Evolutionary conservation across 306 rosid species (phyloP).

Genomic region (Hippophae tibetana): DNA sequence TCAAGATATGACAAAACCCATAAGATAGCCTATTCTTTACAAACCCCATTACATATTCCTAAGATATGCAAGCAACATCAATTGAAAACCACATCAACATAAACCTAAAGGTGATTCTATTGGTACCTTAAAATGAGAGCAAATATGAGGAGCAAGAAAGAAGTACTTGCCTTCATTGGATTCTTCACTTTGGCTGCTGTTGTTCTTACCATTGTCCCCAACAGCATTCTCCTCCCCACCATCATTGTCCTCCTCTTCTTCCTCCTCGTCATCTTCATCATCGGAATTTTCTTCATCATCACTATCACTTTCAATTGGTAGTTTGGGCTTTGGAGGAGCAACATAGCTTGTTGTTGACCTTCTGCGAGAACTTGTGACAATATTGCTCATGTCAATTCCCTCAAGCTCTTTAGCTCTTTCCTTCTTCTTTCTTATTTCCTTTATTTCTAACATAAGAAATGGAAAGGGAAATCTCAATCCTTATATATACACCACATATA

Average conservation of each 20-base stretch:
- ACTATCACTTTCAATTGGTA: constrained; percentile 47
- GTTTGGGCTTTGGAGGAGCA: constrained; percentile 66
- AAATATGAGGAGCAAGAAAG: neutral
- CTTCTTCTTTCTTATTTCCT: constrained; percentile 72
- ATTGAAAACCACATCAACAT: too few species aligned
- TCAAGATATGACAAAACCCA: too few species aligned
- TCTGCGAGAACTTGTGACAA: constrained; percentile 78
- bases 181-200: constrained; percentile 71
- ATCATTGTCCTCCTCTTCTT: constrained; percentile 38
- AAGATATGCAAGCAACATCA: too few species aligned
- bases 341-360: constrained; percentile 58
- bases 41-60: too few species aligned
- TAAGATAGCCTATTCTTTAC: too few species aligned
- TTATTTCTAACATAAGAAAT: constrained; percentile 53
- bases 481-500: constrained; percentile 10
- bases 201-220: constrained; percentile 22
- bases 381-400: constrained; percentile 89
- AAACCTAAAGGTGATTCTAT: too few species aligned
- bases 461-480: constrained; percentile 1
- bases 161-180: constrained; percentile 46
- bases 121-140: too few species aligned
- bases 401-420: constrained; percentile 89
- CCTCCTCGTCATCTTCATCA: constrained; percentile 29
- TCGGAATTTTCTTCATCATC: constrained; percentile 36
- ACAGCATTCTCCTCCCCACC: constrained; percentile 44